Conservation (phyloP, 2,329 filamentous ascomycete genomes). For the Aquanectria penicillioides region DNA sequence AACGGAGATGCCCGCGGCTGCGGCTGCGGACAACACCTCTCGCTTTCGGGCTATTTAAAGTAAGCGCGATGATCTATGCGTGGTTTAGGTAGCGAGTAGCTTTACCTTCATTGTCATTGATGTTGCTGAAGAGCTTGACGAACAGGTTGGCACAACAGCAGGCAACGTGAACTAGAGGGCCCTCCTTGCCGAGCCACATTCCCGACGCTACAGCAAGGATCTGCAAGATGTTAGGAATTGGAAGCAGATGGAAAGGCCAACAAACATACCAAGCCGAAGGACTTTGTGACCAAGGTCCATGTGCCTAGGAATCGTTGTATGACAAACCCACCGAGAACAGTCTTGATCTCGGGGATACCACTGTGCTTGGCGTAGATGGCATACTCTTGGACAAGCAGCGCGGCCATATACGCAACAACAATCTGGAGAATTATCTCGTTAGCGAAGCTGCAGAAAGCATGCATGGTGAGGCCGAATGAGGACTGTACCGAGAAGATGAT, state of each 20-base stretch:
- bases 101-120: constrained; percentile 86
- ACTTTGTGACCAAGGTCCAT: constrained; percentile 92
- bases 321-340: constrained; percentile 91
- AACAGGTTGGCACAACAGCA: constrained; percentile 96
- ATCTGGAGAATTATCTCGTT: constrained; percentile 59
- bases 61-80: not conserved
- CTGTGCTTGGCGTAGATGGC: constrained; percentile 91
- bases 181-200: constrained; percentile 97
- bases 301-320: constrained; percentile 86
- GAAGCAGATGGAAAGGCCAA: not conserved
- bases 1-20: constrained; percentile 91
- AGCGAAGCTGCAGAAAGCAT: constrained; percentile 26
- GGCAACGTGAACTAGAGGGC: constrained; percentile 92
- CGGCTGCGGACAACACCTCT: constrained; percentile 91
- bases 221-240: constrained; percentile 54
- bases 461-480: too few relatives aligned
- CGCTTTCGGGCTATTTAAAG: constrained; percentile 77
- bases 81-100: constrained; percentile 11
- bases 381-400: constrained; percentile 83
- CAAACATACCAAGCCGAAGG: constrained; percentile 78
- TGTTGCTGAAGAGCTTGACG: constrained; percentile 83
- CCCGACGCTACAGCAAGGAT: constrained; percentile 92
- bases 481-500: constrained; percentile 83
- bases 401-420: constrained; percentile 80
- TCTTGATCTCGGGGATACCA: constrained; percentile 98